Evolutionary conservation across 768 basidiomycete genomes (phyloP), one percentile per base, ranked within the genome.

Genomic region (Chalciporus pseudorubinellus): DNA sequence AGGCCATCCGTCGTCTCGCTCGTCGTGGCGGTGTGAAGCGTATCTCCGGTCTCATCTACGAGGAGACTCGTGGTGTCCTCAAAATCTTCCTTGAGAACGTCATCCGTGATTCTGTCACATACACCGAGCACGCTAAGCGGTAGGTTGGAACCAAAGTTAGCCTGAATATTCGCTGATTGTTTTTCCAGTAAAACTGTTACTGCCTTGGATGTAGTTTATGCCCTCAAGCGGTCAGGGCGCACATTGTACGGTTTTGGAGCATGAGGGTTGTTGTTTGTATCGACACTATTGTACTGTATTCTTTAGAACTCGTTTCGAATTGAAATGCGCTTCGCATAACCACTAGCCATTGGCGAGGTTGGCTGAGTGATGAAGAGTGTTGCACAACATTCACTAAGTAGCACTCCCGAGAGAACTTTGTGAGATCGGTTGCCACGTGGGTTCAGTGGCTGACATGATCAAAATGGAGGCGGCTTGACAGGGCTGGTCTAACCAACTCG

Each of bases 1-100:
- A 62, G 55, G 62, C 63, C 12, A 80, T 91, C 66, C 85, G 85
- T 73, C 87, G 89, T 75, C 82, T 92, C 52, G 88, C 89, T 42
- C 87, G 89, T 64, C 84, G 89, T 77, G 88, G 89, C 61, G 89
- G 89, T 83, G 90, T 92, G 59, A 92, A 92, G 78, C 85, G 85
- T 84, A 87, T 88, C 66, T 86, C 83, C 26, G 85, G 85, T 55
- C 78, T 89, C 52, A 89, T 90, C 70, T 90, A 91, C 70, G 89
- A 92, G 72, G 89, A 92, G 77, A 91, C 89, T 24, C 87, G 89
- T 63, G 87, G 88, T 74, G 89, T 91, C n/a, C 77, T 92, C 60
- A 92, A 91, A 75, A 88, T 90, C 63, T 90, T 89, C 80, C 77
- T 88, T 33, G 86, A 89, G 74, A 86, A 84, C 58, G 83, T 78